Conservation (phyloP, 2,329 filamentous ascomycete genomes). For the Fusarium secorum region DNA sequence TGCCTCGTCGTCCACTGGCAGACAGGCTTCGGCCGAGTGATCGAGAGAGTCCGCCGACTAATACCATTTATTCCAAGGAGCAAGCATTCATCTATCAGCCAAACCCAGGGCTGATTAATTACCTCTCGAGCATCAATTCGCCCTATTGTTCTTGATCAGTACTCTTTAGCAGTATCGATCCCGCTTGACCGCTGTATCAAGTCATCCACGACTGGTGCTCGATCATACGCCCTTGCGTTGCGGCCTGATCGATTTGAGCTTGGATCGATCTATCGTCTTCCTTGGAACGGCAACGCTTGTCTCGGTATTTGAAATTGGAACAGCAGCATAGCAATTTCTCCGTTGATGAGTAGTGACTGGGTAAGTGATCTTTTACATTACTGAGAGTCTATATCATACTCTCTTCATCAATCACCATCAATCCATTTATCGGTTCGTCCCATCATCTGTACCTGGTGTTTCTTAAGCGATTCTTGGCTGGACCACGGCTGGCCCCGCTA, state of each 20-base stretch:
- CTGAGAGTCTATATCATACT: not conserved
- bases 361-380: slow-evolving; percentile 12
- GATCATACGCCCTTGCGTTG: slow-evolving; percentile 30
- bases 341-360: slow-evolving; percentile 4
- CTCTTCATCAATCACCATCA: not conserved
- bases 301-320: slow-evolving; percentile 17
- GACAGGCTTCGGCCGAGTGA: slow-evolving; percentile 29
- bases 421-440: not conserved
- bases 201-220: slow-evolving; percentile 4
- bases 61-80: not conserved
- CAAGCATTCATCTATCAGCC: not conserved
- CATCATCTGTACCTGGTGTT: slow-evolving; percentile 18
- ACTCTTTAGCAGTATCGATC: not conserved
- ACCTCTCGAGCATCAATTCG: slow-evolving; percentile 1
- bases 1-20: slow-evolving; percentile 18
- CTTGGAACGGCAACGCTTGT: slow-evolving; percentile 19
- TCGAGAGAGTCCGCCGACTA: slow-evolving; percentile 12
- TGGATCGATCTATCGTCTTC: slow-evolving; percentile 10
- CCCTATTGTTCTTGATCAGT: not conserved
- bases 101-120: not conserved
- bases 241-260: slow-evolving; percentile 31
- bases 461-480: slow-evolving; percentile 23
- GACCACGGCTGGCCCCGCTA: slow-evolving; percentile 29
- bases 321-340: not conserved
- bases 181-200: slow-evolving; percentile 1